phyloP scores from a whole-genome alignment of 495 filamentous ascomycete genomes.

The Rostrohypoxylon terebratum region DNA sequence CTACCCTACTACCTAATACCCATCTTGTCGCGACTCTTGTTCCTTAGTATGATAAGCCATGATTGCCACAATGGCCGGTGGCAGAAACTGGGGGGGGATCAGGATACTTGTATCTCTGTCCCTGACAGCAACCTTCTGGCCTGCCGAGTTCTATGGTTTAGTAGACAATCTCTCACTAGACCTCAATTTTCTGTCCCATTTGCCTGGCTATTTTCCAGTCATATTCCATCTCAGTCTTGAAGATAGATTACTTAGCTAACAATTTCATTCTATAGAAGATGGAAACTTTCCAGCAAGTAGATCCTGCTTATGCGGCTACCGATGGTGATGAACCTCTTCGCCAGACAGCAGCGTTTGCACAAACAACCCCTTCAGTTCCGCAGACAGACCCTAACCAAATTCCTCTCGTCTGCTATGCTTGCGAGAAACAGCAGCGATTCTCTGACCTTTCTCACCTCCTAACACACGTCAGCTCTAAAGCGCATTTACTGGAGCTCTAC shows the following conservation, averaged over 20 bases:
- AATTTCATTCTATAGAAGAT: slow-evolving; percentile 11
- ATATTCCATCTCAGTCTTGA: neutral
- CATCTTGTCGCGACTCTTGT: neutral
- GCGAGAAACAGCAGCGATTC: slow-evolving; percentile 79
- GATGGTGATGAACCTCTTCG: neutral
- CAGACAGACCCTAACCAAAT: slow-evolving; percentile 49
- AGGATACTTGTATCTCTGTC: too few relatives aligned
- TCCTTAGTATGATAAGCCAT: neutral
- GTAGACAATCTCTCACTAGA: neutral
- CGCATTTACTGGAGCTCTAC: slow-evolving; percentile 80
- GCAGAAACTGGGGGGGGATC: too few relatives aligned
- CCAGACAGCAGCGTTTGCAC: neutral
- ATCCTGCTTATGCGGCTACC: neutral
- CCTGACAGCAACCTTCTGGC: neutral
- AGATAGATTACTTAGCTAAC: neutral
- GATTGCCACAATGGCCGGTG: too few relatives aligned
- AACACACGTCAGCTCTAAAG: slow-evolving; percentile 88
- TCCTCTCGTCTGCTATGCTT: slow-evolving; percentile 81
- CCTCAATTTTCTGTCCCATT: neutral
- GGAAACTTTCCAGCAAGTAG: slow-evolving; percentile 13
- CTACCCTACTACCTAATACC: too few relatives aligned
- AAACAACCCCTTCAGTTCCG: slow-evolving; percentile 21
- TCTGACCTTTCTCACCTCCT: slow-evolving; percentile 90
- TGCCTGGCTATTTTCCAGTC: neutral
- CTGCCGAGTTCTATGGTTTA: neutral